These are phyloP conservation scores for Hyaloscypha bicolor DNA, from an alignment of 495 filamentous ascomycete species.

Conservation along the genomic window DNA sequence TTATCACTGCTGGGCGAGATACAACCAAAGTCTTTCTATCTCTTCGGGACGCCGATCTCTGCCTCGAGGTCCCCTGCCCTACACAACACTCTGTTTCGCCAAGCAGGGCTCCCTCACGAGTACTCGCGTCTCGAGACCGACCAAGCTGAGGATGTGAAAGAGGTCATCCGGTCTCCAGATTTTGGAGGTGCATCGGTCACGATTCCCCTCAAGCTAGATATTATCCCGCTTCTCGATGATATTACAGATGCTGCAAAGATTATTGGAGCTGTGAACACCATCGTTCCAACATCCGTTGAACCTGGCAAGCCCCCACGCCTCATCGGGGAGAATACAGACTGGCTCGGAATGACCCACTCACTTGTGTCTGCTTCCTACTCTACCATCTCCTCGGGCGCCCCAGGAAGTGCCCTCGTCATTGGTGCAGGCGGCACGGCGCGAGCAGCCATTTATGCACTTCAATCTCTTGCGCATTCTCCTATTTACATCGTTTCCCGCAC, in stretches of 20 bases:
- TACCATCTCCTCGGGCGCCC: slow-evolving; percentile 25
- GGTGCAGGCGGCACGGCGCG: slow-evolving; percentile 91
- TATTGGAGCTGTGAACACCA: slow-evolving; percentile 96
- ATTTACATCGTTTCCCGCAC: slow-evolving; percentile 87
- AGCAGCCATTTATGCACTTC: slow-evolving; percentile 87
- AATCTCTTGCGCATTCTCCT: slow-evolving; percentile 78
- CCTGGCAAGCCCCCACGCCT: slow-evolving; percentile 51
- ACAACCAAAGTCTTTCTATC: slow-evolving; percentile 72
- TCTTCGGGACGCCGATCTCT: slow-evolving; percentile 84
- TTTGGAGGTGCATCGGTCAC: slow-evolving; percentile 96
- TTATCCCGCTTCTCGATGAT: slow-evolving; percentile 80
- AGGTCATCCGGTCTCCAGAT: slow-evolving; percentile 66
- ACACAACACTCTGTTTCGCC: slow-evolving; percentile 83
- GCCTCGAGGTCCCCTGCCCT: slow-evolving; percentile 83
- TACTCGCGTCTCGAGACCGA: slow-evolving; percentile 82
- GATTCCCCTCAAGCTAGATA: slow-evolving; percentile 90
- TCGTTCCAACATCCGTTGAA: slow-evolving; percentile 57
- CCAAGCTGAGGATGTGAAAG: slow-evolving; percentile 60
- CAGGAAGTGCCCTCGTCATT: slow-evolving; percentile 68
- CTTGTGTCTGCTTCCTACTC: slow-evolving; percentile 57
- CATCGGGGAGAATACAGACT: slow-evolving; percentile 93
- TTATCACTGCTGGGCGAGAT: slow-evolving; percentile 81
- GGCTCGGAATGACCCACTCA: slow-evolving; percentile 84
- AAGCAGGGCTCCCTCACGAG: slow-evolving; percentile 81
- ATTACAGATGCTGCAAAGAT: slow-evolving; percentile 74